These are phyloP conservation scores for Colletotrichum destructivum DNA, from an alignment of 2,329 filamentous ascomycete species.

Conservation along the genomic window DNA sequence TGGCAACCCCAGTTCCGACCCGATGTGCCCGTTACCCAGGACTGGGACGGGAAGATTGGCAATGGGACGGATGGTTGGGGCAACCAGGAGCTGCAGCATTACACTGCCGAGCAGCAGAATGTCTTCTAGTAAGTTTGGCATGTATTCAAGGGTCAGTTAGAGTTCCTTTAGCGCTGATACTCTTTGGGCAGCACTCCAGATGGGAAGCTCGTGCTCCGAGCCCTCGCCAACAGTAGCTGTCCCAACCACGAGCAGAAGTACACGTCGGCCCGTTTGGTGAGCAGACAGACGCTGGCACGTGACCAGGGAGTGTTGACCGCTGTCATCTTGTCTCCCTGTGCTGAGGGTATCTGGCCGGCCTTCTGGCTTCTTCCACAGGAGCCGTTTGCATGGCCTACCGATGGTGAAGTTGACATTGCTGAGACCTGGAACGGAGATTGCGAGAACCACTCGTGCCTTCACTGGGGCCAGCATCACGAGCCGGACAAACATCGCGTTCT, in stretches of 20 bases:
- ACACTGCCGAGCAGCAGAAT: slow-evolving; percentile 64
- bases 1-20: slow-evolving; percentile 68
- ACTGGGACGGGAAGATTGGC: slow-evolving; percentile 69
- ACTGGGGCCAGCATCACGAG: slow-evolving; percentile 72
- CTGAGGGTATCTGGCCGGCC: slow-evolving; percentile 72
- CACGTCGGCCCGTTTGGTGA: slow-evolving; percentile 70
- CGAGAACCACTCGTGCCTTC: slow-evolving; percentile 70
- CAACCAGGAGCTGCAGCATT: slow-evolving; percentile 73
- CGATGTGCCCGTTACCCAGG: slow-evolving; percentile 60
- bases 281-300: slow-evolving; percentile 64
- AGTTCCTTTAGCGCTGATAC: slow-evolving; percentile 20
- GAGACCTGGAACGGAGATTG: slow-evolving; percentile 73
- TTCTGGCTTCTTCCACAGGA: slow-evolving; percentile 73
- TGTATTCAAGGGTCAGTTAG: neutral
- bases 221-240: slow-evolving; percentile 56
- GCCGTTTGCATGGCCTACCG: slow-evolving; percentile 71
- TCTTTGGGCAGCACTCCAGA: slow-evolving; percentile 57
- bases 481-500: slow-evolving; percentile 70
- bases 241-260: slow-evolving; percentile 59
- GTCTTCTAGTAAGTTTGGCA: slow-evolving; percentile 63
- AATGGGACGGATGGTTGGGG: slow-evolving; percentile 74
- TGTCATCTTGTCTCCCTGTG: slow-evolving; percentile 66
- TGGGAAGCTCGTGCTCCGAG: slow-evolving; percentile 67
- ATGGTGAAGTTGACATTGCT: slow-evolving; percentile 73
- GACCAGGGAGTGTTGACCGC: slow-evolving; percentile 68